Evolutionary conservation across 1,284 basidiomycete genomes (phyloP).

Genomic region (Coriolopsis trogii): DNA sequence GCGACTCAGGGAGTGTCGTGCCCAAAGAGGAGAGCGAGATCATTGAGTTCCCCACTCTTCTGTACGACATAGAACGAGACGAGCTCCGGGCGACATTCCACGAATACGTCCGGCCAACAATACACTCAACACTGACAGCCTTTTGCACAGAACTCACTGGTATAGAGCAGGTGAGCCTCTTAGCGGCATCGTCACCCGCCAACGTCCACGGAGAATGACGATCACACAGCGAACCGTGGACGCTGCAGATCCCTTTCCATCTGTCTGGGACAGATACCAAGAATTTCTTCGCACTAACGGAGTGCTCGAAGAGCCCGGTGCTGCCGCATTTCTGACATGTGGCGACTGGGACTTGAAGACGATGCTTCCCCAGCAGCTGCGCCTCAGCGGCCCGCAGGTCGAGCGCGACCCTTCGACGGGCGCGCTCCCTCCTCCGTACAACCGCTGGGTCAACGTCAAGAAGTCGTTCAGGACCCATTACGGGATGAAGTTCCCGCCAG

Average conservation of each 20-base stretch:
- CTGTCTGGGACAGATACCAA: slow-evolving; percentile 36
- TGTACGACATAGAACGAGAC: slow-evolving; percentile 35
- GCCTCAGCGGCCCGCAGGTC: slow-evolving; percentile 21
- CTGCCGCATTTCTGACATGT: slow-evolving; percentile 35
- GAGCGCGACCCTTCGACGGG: slow-evolving; percentile 24
- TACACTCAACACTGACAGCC: slow-evolving; percentile 31
- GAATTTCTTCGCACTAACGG: slow-evolving; percentile 29
- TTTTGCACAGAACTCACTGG: slow-evolving; percentile 41
- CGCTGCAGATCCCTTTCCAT: slow-evolving; percentile 32
- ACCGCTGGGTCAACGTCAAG: slow-evolving; percentile 38
- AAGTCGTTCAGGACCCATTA: slow-evolving; percentile 28
- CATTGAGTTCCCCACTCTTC: slow-evolving; percentile 38
- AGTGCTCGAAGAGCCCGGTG: slow-evolving; percentile 23
- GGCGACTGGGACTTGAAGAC: slow-evolving; percentile 40
- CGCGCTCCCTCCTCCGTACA: slow-evolving; percentile 25
- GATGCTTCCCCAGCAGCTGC: slow-evolving; percentile 39
- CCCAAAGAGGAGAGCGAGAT: slow-evolving; percentile 31
- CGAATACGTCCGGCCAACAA: slow-evolving; percentile 36
- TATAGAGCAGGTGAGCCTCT: slow-evolving; percentile 35
- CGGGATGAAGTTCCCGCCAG: slow-evolving; percentile 22
- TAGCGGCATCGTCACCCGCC: too few relatives aligned
- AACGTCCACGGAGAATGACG: too few relatives aligned
- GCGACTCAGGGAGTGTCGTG: slow-evolving; percentile 21
- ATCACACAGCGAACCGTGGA: too few relatives aligned
- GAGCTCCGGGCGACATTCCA: slow-evolving; percentile 35